These are phyloP conservation scores for Roridomyces roridus DNA, from an alignment of 768 basidiomycete genomes.

Conservation along the genomic window DNA sequence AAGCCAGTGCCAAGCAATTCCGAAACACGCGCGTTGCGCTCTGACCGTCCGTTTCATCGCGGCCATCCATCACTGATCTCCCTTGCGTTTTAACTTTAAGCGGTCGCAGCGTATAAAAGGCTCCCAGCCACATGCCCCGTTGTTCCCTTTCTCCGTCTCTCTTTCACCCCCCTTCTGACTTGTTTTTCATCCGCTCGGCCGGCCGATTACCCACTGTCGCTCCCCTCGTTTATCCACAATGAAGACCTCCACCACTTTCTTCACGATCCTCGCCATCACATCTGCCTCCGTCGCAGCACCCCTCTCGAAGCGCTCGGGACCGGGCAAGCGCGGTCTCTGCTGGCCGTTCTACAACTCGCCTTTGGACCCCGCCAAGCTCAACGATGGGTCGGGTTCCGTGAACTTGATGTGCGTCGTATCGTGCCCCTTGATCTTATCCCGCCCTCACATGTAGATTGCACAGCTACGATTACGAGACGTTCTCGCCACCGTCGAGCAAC, in stretches of 20 bases:
- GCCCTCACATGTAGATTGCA: not conserved
- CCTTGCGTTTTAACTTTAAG: no score
- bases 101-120: no score
- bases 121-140: not conserved
- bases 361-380: slow-evolving; percentile 30
- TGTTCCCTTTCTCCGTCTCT: not conserved
- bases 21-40: no score
- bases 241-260: slow-evolving; percentile 12
- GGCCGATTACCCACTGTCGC: slow-evolving; percentile 3
- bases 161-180: slow-evolving; percentile 3
- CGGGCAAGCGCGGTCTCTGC: slow-evolving; percentile 44
- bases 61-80: no score
- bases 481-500: slow-evolving; percentile 37
- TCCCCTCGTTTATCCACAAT: slow-evolving; percentile 4
- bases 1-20: no score
- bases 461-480: slow-evolving; percentile 46
- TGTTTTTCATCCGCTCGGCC: not conserved
- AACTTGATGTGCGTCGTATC: slow-evolving; percentile 30
- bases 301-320: slow-evolving; percentile 23
- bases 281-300: slow-evolving; percentile 22
- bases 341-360: slow-evolving; percentile 41
- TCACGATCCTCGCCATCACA: slow-evolving; percentile 7
- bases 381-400: slow-evolving; percentile 39
- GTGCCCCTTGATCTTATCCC: no score
- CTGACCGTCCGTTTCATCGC: no score